Percentiles rank a stretch among this genome's conserved stretches.
Conservation (phyloP, 768 basidiomycete genomes). For the Candolleomyces eurysporus region DNA sequence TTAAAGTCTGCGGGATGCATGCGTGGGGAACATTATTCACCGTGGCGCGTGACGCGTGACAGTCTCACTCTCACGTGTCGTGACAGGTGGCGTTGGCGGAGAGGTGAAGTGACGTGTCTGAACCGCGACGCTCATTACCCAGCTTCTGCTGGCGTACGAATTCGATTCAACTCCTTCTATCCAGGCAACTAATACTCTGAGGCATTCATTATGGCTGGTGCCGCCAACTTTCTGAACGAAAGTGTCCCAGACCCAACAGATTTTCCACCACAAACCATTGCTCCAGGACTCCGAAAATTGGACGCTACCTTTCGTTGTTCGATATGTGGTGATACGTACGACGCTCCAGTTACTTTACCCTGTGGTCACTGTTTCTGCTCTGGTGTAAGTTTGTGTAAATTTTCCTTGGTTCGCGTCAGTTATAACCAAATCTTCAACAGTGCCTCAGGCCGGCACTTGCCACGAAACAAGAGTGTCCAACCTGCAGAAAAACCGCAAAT, state of each 20-base stretch:
- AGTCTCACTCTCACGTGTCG: neutral
- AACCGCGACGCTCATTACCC: neutral
- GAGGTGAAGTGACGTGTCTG: neutral
- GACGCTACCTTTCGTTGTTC: constrained; percentile 69
- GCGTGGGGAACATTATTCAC: neutral
- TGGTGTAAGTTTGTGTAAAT: constrained; percentile 39
- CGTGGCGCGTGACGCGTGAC: neutral
- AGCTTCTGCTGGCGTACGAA: too few species aligned
- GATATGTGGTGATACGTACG: constrained; percentile 74
- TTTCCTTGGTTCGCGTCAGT: neutral
- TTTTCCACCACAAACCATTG: constrained; percentile 46
- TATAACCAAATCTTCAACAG: constrained; percentile 31
- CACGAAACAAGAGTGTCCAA: constrained; percentile 67
- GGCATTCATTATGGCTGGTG: too few species aligned
- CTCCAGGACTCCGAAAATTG: constrained; percentile 57
- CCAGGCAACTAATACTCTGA: too few species aligned
- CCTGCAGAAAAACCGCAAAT: constrained; percentile 55
- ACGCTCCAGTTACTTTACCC: constrained; percentile 66
- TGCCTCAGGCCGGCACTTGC: constrained; percentile 65
- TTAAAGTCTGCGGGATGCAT: too few species aligned
- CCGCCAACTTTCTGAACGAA: neutral
- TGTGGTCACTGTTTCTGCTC: constrained; percentile 89
- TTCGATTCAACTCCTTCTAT: too few species aligned
- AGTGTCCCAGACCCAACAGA: constrained; percentile 60
- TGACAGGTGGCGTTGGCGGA: neutral